Conservation (phyloP, 2,329 filamentous ascomycete species). For the Aspergillus thermomutatus region DNA sequence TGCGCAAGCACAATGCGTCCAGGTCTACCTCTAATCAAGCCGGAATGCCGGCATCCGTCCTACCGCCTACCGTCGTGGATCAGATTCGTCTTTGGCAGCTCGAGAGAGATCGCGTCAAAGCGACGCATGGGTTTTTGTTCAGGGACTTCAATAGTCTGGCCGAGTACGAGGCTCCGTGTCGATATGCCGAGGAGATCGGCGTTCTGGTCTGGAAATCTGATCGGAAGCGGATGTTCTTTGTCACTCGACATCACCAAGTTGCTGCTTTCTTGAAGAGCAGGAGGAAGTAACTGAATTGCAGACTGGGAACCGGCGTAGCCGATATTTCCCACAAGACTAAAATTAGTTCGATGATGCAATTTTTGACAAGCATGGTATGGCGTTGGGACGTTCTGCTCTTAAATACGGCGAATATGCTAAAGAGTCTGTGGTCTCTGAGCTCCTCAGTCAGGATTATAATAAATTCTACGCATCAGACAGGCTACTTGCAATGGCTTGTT, state of each 20-base stretch:
- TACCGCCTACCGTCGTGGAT: constrained; percentile 94
- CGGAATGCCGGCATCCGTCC: constrained; percentile 56
- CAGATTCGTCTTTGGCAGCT: constrained; percentile 98
- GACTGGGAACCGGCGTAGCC: neutral
- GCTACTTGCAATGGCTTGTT: neutral
- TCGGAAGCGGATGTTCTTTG: constrained; percentile 79
- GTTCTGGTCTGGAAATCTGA: constrained; percentile 87
- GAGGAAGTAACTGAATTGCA: constrained; percentile 26
- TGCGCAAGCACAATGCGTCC: constrained; percentile 61
- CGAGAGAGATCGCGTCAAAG: constrained; percentile 90
- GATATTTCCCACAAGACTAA: neutral
- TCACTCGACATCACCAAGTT: constrained; percentile 86
- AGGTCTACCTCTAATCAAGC: constrained; percentile 38
- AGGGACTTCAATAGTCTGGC: constrained; percentile 76
- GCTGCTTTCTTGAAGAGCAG: constrained; percentile 70
- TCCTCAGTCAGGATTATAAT: neutral
- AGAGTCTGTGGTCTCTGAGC: neutral
- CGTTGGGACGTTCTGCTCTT: neutral
- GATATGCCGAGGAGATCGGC: constrained; percentile 82
- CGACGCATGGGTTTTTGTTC: constrained; percentile 80
- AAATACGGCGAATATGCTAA: neutral
- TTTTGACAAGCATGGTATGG: neutral
- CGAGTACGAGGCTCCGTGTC: constrained; percentile 52
- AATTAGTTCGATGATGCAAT: neutral
- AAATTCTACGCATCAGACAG: neutral